phyloP scores from a whole-genome alignment of 257 asterid species.

The Oldenlandia corymbosa region DNA sequence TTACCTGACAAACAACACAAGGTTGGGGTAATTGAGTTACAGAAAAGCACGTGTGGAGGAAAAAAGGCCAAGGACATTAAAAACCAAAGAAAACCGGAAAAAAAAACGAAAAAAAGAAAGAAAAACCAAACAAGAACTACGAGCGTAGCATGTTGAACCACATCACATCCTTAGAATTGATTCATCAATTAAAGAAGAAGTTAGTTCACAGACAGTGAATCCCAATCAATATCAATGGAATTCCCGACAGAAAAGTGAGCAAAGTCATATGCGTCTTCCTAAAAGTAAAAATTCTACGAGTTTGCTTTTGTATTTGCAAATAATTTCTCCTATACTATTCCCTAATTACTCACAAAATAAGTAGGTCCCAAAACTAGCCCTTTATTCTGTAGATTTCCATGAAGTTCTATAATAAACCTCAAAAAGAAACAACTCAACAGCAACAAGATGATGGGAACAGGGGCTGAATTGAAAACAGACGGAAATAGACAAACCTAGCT shows the following conservation, averaged over 20 bases:
- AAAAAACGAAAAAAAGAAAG: background rate
- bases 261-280: background rate
- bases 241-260: background rate
- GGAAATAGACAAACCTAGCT: too few species aligned
- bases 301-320: background rate
- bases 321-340: background rate
- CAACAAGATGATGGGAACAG: background rate
- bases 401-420: background rate
- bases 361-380: background rate
- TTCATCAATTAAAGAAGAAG: too few species aligned
- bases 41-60: conserved; percentile 2
- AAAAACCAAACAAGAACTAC: background rate
- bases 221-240: too few species aligned
- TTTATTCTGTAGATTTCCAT: background rate
- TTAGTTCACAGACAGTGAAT: too few species aligned
- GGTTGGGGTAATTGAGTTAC: conserved; percentile 6
- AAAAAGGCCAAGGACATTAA: background rate
- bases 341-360: background rate
- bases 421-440: background rate
- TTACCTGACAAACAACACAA: conserved; percentile 58
- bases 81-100: background rate
- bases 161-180: background rate
- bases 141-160: background rate
- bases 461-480: too few species aligned
- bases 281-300: background rate